Conservation (phyloP, 2,329 filamentous ascomycete species). For the Phaeosphaeriaceae sp. region DNA sequence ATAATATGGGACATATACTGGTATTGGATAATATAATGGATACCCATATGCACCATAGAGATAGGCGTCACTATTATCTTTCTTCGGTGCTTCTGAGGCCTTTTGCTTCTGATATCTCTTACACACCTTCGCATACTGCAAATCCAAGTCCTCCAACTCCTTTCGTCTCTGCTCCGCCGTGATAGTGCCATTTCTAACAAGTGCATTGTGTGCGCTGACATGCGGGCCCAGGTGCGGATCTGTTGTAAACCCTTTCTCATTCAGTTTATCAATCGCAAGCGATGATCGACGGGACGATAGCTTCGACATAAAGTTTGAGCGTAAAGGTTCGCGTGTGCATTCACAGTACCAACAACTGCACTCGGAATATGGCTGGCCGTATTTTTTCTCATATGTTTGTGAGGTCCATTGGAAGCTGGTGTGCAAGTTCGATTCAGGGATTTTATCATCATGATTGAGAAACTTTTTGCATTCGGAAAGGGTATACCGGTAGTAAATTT, state of each 20-base stretch:
- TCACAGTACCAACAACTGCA: constrained; percentile 90
- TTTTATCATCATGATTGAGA: constrained; percentile 84
- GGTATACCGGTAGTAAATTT: constrained; percentile 67
- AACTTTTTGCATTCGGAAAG: constrained; percentile 60
- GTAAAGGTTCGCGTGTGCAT: constrained; percentile 65
- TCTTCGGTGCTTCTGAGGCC: constrained; percentile 33
- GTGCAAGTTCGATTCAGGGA: constrained; percentile 70
- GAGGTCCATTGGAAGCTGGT: constrained; percentile 75
- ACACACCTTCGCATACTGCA: constrained; percentile 59
- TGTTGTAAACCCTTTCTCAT: constrained; percentile 44
- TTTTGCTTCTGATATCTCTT: constrained; percentile 40
- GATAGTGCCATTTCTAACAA: constrained; percentile 39
- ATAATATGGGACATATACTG: constrained; percentile 56
- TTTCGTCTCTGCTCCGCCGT: constrained; percentile 9
- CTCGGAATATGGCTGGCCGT: constrained; percentile 71
- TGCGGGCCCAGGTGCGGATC: constrained; percentile 67
- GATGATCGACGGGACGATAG: constrained; percentile 48
- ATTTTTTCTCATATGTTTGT: constrained; percentile 70
- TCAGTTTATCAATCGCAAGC: constrained; percentile 8
- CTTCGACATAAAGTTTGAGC: constrained; percentile 40
- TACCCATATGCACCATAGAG: constrained; percentile 52
- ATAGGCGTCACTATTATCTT: constrained; percentile 36
- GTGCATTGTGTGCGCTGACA: constrained; percentile 75
- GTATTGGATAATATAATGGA: constrained; percentile 48
- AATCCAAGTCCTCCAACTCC: constrained; percentile 56